A percentile compares a stretch with the other conserved stretches of the same genome.
These are phyloP conservation scores for Amanita rubescens DNA, from an alignment of 768 basidiomycete species.

Conservation along the genomic window DNA sequence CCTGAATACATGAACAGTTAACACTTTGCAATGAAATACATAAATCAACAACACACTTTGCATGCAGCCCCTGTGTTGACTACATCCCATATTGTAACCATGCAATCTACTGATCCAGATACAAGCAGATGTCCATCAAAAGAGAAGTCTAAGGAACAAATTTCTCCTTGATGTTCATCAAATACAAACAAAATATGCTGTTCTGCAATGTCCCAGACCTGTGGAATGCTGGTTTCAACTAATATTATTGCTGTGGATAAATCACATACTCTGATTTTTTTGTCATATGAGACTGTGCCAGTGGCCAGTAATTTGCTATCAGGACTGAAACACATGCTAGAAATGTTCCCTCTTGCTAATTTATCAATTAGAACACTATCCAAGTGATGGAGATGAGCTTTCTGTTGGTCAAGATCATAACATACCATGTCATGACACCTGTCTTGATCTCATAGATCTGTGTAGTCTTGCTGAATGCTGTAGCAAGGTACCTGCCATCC, in stretches of 20 bases:
- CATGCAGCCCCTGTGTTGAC: slow-evolving; percentile 11
- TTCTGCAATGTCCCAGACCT: slow-evolving; percentile 99
- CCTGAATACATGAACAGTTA: slow-evolving; percentile 17
- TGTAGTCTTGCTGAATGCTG: too few species aligned
- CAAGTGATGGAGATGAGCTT: too few species aligned
- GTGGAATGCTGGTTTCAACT: background rate
- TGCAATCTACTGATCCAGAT: slow-evolving; percentile 75
- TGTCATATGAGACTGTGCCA: slow-evolving; percentile 88
- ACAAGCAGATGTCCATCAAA: slow-evolving; percentile 78
- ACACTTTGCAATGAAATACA: background rate
- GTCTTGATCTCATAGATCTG: too few species aligned
- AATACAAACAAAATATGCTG: slow-evolving; percentile 72
- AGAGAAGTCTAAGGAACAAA: slow-evolving; percentile 91
- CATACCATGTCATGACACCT: too few species aligned
- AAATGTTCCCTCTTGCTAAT: too few species aligned
- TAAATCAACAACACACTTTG: background rate
- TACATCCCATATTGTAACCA: slow-evolving; percentile 44
- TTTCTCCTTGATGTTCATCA: slow-evolving; percentile 87
- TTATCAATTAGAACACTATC: too few species aligned
- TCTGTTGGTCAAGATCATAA: too few species aligned
- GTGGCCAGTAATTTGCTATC: slow-evolving; percentile 89
- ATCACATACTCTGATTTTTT: slow-evolving; percentile 67
- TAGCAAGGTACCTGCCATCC: too few species aligned
- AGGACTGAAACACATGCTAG: too few species aligned
- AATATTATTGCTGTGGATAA: slow-evolving; percentile 13